A percentile compares a stretch with the other conserved stretches of the same genome.
phyloP scores from a whole-genome alignment of 257 asterid species.

The Catharanthus roseus region DNA sequence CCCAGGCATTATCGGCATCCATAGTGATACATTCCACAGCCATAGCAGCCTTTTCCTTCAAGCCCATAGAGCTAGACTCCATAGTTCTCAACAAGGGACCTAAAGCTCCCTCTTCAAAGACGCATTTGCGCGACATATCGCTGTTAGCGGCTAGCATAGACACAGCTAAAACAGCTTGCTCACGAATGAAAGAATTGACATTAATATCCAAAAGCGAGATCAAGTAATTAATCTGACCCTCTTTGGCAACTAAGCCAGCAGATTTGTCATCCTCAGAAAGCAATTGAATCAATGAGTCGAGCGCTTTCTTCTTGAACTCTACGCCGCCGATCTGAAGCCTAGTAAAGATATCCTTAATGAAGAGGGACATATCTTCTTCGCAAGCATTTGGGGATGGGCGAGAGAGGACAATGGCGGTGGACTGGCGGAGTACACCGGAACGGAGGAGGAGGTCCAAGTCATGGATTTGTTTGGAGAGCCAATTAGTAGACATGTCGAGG shows the following conservation, averaged over 20 bases:
- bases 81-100: constrained; percentile 72
- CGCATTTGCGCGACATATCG: constrained; percentile 53
- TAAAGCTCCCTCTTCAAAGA: constrained; percentile 83
- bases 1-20: constrained; percentile 87
- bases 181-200: constrained; percentile 36
- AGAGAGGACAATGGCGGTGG: constrained; percentile 89
- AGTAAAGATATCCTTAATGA: constrained; percentile 64
- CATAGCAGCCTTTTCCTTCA: constrained; percentile 76
- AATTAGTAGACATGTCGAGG: constrained; percentile 84
- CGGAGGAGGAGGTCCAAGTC: constrained; percentile 75
- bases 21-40: constrained; percentile 71
- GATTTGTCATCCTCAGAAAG: constrained; percentile 54
- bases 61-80: constrained; percentile 52
- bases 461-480: constrained; percentile 63
- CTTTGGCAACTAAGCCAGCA: constrained; percentile 51
- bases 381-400: constrained; percentile 51
- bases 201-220: constrained; percentile 53
- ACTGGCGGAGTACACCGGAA: constrained; percentile 85
- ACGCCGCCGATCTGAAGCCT: constrained; percentile 86
- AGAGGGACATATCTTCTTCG: constrained; percentile 52
- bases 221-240: constrained; percentile 53
- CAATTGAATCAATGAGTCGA: constrained; percentile 60
- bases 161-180: constrained; percentile 60
- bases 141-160: constrained; percentile 56
- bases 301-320: constrained; percentile 74